phyloP scores from a whole-genome alignment of 495 filamentous ascomycete genomes.

The Oidiodendron maius region DNA sequence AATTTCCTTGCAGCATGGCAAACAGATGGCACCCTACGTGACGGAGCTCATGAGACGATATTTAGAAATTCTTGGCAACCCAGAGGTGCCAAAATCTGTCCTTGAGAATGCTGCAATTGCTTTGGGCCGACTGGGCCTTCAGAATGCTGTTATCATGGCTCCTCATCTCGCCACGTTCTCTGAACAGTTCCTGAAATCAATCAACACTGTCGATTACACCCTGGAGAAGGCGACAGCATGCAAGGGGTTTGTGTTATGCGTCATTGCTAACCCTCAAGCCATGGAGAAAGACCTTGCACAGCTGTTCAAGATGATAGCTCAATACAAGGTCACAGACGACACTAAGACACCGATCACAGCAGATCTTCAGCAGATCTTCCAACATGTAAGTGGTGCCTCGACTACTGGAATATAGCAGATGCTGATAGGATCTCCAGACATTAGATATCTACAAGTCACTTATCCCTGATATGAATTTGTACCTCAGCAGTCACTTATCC shows the following conservation, averaged over 20 bases:
- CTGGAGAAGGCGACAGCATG: constrained; percentile 95
- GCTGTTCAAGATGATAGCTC: constrained; percentile 80
- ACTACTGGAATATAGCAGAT: background rate
- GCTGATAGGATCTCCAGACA: constrained; percentile 45
- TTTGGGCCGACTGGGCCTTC: constrained; percentile 82
- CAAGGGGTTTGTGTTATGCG: constrained; percentile 78
- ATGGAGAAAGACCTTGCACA: constrained; percentile 80
- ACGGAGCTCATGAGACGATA: constrained; percentile 71
- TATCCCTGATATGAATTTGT: constrained; percentile 79
- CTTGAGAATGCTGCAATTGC: constrained; percentile 95
- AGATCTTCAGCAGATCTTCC: constrained; percentile 37
- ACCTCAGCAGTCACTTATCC: constrained; percentile 56
- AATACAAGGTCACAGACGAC: constrained; percentile 37
- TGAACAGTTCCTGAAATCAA: constrained; percentile 70
- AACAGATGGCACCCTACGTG: constrained; percentile 67
- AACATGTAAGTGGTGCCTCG: constrained; percentile 32
- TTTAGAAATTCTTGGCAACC: constrained; percentile 71
- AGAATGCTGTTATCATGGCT: constrained; percentile 67
- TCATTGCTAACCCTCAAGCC: constrained; percentile 81
- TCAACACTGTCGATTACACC: constrained; percentile 79
- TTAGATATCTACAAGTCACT: constrained; percentile 76
- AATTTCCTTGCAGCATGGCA: constrained; percentile 75
- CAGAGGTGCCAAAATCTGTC: constrained; percentile 82
- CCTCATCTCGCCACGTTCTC: constrained; percentile 79
- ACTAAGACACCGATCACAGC: constrained; percentile 20